Base-by-base conservation (phyloP, 2,329 filamentous ascomycete species). In the Diplodia seriata region DNA sequence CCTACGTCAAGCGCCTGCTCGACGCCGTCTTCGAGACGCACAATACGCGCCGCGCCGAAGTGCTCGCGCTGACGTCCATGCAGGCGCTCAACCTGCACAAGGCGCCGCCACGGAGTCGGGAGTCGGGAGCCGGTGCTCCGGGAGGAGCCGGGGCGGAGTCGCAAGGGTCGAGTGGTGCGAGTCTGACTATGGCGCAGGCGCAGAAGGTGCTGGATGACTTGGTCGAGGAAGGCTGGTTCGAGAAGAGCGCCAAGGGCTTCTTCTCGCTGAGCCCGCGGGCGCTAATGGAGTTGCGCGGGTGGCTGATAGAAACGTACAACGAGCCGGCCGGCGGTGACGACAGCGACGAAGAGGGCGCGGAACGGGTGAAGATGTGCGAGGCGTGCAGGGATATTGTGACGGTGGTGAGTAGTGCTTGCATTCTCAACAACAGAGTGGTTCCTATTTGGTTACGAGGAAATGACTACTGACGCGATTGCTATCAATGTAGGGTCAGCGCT, bases 321-420 rank as follows among this genome's bases (percentile, higher is more conserved):
- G 91, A 96, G 67, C 81, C 85, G 0, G 79, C 81, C 0, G 40
- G 77, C 0, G 87, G 87, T 40, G 80, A 79, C 29, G 80, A 80
- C 1, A 78, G 75, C 0, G 68, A 69, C 12, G 71, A 70, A 11
- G 67, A 56, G 47, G 61, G 15, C 8, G 86, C 83, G 86, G 70
- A 92, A 75, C 88, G 89, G 70, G 91, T 99, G 76, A 97, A 95
- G 80, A 88, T 89, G 70, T 99, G 95, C 77, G 87, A 91, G 74
- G 93, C 92, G 0, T 99, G 95, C 79, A 91, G 89, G 77, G 93
- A 97, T 71, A 90, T 98, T 70, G 87, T 98, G 50, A 99, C 94
- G 0, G 82, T 91, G 71, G 59, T 63, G 47, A 51, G 59, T 63
- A 9, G 18, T n/a, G n/a, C 18, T 43, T n/a, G 15, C 43, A 4